Evolutionary conservation across 2,329 filamentous ascomycete species (phyloP), one percentile per base, ranked within the genome.

Genomic region (Rhynchosporium graminicola): DNA sequence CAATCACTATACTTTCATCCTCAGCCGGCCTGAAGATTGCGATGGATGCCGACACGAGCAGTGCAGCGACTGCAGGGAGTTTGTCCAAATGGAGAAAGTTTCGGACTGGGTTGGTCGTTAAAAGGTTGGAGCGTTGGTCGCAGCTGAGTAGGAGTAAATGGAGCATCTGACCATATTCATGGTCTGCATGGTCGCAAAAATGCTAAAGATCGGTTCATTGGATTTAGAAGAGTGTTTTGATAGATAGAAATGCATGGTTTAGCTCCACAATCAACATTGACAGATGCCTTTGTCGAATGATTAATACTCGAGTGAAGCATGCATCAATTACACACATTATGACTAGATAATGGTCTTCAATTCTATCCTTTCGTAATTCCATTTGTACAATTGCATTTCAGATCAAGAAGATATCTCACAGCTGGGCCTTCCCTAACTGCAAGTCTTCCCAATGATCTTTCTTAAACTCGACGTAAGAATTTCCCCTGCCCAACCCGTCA

Each of bases 381-480:
- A 20, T 20, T 20, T 20, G 20, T 20, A 20, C 20, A 20, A 20
- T 20, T 28, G 10, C 10, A 9, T 29, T 8, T 48, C 46, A 29
- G 28, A 26, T 26, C n/a, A 13, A 20, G 20, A 6, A 20, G 9
- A 42, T 13, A 46, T 45, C 29, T 57, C 40, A 85, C 64, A 85
- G 70, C 62, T 77, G 80, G 5, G 79, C 80, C 31, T 68, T 75
- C 3, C 78, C 77, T n/a, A 71, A 70, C 46, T 73, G 76, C 62
- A 89, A 70, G 43, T 67, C 71, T 26, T 82, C 79, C 85, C 86
- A 90, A 67, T 90, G 84, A 31, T 76, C 74, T 66, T 79, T 74
- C 0, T 77, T 80, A 69, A 89, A 90, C 0, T 82, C 78, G 6
- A 83, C 77, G 74, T 90, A 63, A 90, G 78, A 79, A 29, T 80